Evolutionary conservation across 225 moss, liverwort and hornwort genomes (phyloP), one percentile per base, ranked within the genome.

Genomic region (Climacium dendroides): DNA sequence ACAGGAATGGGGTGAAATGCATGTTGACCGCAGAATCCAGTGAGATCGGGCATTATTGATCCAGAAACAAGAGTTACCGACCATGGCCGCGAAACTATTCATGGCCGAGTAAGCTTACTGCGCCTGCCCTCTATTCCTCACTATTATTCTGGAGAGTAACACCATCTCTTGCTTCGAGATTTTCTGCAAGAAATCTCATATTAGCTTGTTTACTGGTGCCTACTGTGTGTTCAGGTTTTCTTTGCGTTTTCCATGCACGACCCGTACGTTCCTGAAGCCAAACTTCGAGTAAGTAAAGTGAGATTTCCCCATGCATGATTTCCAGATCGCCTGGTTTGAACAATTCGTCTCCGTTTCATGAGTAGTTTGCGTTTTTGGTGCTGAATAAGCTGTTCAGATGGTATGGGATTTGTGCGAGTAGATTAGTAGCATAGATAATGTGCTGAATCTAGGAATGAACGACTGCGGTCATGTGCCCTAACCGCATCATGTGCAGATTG

Each of bases 11-110:
- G 65, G n/a, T 81, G 87, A 35, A 67, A 76, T 87, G 64, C 74
- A 22, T 88, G 74, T 83, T 75, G 47, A 86, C 20, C 41, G 87
- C 92, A 96, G 97, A 90, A 83, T 79, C 92, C 93, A 80, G 89
- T 95, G 63, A 94, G 85, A 81, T 90, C 92, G 62, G 97, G 97
- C 28, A 84, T 91, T 61, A 94, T 97, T 34, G 97, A 96, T 87
- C 94, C 96, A 43, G 92, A 93, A 45, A 97, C 96, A 67, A 94
- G 95, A 74, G 96, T 97, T 48, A 85, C 74, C 37, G 97, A 97
- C 77, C 92, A 93, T 83, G 97, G 97, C 82, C 97, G 97, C 48
- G 97, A 97, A 94, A 89, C 87, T 39, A 87, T 95, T 45, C 91
- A 95, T 86, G 85, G 92, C 86, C 92, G 94, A 67, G 97, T 97